Percentiles rank a stretch among this genome's conserved stretches.
Evolutionary conservation across 2,329 filamentous ascomycete genomes (phyloP).

Genomic region (Exutisphaerella laricina): DNA sequence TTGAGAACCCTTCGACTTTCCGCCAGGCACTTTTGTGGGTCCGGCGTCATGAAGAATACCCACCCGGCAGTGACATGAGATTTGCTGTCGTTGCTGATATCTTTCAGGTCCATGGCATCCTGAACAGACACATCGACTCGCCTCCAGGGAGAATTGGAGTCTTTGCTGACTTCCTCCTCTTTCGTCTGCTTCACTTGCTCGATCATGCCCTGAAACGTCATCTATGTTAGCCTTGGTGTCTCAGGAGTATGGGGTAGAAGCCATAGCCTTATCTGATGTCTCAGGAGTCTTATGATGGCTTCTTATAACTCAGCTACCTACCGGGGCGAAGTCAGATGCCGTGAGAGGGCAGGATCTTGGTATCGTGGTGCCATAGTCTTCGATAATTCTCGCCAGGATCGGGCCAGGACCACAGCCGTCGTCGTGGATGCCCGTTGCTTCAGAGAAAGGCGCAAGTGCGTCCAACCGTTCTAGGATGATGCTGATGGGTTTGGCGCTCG

Average conservation of each 20-base stretch:
- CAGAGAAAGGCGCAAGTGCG: constrained; percentile 22
- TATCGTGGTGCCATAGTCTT: constrained; percentile 20
- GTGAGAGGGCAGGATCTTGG: constrained; percentile 18
- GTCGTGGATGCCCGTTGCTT: constrained; percentile 30
- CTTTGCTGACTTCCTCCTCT: constrained; percentile 12
- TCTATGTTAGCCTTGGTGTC: too few species aligned
- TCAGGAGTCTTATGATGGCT: too few species aligned
- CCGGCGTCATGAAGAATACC: constrained; percentile 31
- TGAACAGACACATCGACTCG: constrained; percentile 22
- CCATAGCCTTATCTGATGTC: too few species aligned
- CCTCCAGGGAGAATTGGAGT: constrained; percentile 21
- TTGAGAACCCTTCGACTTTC: constrained; percentile 23
- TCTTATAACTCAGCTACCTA: too few species aligned
- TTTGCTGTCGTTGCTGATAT: constrained; percentile 18
- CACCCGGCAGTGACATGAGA: constrained; percentile 31
- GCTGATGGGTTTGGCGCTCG: constrained; percentile 18
- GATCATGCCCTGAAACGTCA: constrained; percentile 32
- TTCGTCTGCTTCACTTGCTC: constrained; percentile 18
- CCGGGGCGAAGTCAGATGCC: constrained; percentile 29
- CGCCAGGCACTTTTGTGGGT: constrained; percentile 18
- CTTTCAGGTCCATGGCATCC: constrained; percentile 28
- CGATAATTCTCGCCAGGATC: constrained; percentile 24
- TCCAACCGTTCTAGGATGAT: constrained; percentile 25
- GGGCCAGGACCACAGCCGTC: constrained; percentile 32
- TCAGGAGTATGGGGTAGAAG: too few species aligned